Evolutionary conservation across 2,329 filamentous ascomycete genomes (phyloP).

Genomic region (Penicillium palitans): DNA sequence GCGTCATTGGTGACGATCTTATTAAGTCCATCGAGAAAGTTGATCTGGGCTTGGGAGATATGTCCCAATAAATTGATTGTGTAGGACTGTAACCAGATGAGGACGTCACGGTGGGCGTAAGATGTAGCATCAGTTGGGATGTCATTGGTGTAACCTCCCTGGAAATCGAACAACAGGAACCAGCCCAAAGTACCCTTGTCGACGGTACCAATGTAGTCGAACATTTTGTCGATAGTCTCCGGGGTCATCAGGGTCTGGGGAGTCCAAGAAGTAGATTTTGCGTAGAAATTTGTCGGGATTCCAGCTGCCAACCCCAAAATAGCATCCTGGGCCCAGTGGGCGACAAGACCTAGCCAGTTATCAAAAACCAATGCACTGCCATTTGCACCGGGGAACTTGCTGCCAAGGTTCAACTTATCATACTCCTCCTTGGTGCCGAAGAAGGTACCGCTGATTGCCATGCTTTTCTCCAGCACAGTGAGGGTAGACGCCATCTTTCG

Average conservation of each 20-base stretch:
- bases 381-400: slow-evolving; percentile 11
- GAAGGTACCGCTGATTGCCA: slow-evolving; percentile 2
- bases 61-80: slow-evolving; percentile 51
- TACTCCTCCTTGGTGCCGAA: slow-evolving; percentile 4
- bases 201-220: background rate
- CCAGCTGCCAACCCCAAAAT: background rate
- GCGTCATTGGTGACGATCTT: slow-evolving; percentile 18
- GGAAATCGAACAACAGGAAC: slow-evolving; percentile 53
- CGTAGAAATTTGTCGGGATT: background rate
- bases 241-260: background rate
- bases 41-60: slow-evolving; percentile 33
- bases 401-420: background rate
- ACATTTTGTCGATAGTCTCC: background rate
- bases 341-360: background rate
- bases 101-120: slow-evolving; percentile 63
- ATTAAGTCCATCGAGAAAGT: background rate
- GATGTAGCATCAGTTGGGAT: slow-evolving; percentile 56
- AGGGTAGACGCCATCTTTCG: background rate
- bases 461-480: background rate
- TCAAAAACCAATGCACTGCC: slow-evolving; percentile 41
- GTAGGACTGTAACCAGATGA: slow-evolving; percentile 64
- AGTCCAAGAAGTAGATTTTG: background rate
- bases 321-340: background rate
- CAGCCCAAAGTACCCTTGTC: background rate
- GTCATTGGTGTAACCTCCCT: slow-evolving; percentile 53